Percentiles rank a stretch among this genome's conserved stretches.
phyloP scores from a whole-genome alignment of 306 rosid genomes.

The Casuarina equisetifolia region DNA sequence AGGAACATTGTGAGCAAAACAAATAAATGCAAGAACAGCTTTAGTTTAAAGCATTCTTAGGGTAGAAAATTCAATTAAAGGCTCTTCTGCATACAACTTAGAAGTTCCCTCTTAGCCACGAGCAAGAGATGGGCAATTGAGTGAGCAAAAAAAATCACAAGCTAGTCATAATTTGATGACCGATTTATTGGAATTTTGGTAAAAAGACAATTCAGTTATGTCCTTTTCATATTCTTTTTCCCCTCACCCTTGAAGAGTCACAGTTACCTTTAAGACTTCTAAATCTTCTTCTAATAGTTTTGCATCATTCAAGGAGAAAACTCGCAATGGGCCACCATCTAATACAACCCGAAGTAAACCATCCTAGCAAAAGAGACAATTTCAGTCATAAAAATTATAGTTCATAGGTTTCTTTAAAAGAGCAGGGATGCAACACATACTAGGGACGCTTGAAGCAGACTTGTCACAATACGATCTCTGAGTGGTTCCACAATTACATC shows the following conservation, averaged over 20 bases:
- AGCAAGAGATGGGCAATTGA: neutral
- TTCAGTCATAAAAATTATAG: conserved; percentile 19
- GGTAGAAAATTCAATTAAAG: neutral
- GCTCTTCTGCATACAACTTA: neutral
- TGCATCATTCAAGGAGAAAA: conserved; percentile 64
- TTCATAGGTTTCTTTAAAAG: conserved; percentile 22
- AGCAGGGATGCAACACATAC: conserved; percentile 40
- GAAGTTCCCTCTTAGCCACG: neutral
- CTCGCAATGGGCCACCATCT: conserved; percentile 89
- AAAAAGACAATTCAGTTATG: neutral
- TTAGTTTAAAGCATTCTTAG: neutral
- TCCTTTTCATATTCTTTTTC: neutral
- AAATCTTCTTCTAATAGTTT: conserved; percentile 90
- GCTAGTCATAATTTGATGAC: neutral
- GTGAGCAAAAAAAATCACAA: neutral
- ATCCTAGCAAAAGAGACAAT: conserved; percentile 54
- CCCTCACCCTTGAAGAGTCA: conserved; percentile 19
- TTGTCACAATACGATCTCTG: conserved; percentile 91
- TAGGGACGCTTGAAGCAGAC: conserved; percentile 98
- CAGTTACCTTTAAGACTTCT: conserved; percentile 81
- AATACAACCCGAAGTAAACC: conserved; percentile 87
- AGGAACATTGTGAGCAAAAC: neutral
- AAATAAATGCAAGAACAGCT: neutral
- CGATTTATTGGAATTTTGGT: neutral
- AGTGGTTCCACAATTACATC: conserved; percentile 92